Conservation (phyloP, 768 basidiomycete species). For the Mycena polygramma region DNA sequence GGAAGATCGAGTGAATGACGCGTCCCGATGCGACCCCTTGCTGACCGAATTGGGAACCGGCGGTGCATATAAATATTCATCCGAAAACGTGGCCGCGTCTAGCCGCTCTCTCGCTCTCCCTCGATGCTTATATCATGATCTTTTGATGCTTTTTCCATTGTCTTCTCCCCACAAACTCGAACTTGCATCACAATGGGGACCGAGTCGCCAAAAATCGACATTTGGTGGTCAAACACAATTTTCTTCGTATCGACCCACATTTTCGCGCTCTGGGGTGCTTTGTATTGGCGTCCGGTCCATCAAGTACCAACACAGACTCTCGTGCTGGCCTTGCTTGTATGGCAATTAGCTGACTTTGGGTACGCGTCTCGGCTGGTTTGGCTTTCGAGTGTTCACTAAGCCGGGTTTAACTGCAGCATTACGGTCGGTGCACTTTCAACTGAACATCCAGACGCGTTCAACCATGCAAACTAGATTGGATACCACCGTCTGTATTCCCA, state of each 20-base stretch:
- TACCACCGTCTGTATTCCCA: constrained; percentile 89
- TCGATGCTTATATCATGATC: constrained; percentile 9
- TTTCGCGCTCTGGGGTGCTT: constrained; percentile 65
- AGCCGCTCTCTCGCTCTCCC: not conserved
- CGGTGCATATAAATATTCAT: no score
- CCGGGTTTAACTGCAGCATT: constrained; percentile 58
- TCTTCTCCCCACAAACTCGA: not conserved
- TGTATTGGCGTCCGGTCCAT: constrained; percentile 60
- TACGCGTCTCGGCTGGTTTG: constrained; percentile 45
- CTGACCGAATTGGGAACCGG: no score
- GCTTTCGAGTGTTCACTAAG: constrained; percentile 2
- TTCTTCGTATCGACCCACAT: constrained; percentile 73
- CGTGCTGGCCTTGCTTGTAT: constrained; percentile 66
- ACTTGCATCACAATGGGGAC: constrained; percentile 15
- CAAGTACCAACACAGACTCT: constrained; percentile 60
- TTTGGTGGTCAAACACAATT: constrained; percentile 73
- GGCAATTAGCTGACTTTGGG: constrained; percentile 84
- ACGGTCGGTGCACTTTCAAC: constrained; percentile 47
- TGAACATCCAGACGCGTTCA: not conserved
- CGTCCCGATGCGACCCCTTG: no score
- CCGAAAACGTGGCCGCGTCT: not conserved
- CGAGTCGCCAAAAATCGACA: constrained; percentile 47
- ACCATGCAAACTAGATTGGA: constrained; percentile 55
- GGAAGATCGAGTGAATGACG: no score
- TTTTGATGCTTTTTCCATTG: not conserved